Base-by-base conservation (phyloP, 441 rosid species). In the Bruguiera hainesii region DNA sequence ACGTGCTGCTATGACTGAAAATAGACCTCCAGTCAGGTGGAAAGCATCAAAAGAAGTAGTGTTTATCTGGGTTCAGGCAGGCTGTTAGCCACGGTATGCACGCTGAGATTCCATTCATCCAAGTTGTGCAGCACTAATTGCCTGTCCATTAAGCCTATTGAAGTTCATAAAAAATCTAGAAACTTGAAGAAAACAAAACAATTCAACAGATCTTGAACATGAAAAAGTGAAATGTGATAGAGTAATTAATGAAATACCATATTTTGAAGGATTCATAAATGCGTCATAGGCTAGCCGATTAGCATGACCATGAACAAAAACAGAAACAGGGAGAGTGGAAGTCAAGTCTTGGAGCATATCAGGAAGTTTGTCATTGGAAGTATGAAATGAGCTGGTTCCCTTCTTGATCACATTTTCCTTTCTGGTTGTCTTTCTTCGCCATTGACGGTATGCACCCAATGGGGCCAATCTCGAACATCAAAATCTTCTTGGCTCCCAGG, bases 41-140 rank as follows among this genome's bases (percentile, higher is more conserved):
- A 3, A 83, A 7, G 72, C 90, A 71, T 85, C 85, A 72, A 81
- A 85, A 33, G 81, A 85, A 85, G 30, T 69, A 78, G 64, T 70
- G 76, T 7, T 73, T n/a, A 49, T 76, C 28, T 2, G 71, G 68
- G 30, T 60, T 60, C 0, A 33, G 39, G 63, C 87, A 81, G 10
- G 89, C 69, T 26, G 30, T 2, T 21, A 68, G 61, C 67, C 18
- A 61, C 33, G 85, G 84, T 56, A 83, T 69, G 75, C 90, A 84
- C 21, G 35, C 68, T 1, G 81, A 76, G 2, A 77, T 84, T 63
- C 88, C 88, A 48, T 86, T 79, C 10, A 49, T 69, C 88, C 81
- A 86, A 0, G 86, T 66, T 7, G 0, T 61, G 72, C 90, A 83
- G 39, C 88, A 82, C 7, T 85, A 79, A 68, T 84, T 80, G 46